phyloP scores from a whole-genome alignment of 768 basidiomycete genomes.

The Pleurotus giganteus region DNA sequence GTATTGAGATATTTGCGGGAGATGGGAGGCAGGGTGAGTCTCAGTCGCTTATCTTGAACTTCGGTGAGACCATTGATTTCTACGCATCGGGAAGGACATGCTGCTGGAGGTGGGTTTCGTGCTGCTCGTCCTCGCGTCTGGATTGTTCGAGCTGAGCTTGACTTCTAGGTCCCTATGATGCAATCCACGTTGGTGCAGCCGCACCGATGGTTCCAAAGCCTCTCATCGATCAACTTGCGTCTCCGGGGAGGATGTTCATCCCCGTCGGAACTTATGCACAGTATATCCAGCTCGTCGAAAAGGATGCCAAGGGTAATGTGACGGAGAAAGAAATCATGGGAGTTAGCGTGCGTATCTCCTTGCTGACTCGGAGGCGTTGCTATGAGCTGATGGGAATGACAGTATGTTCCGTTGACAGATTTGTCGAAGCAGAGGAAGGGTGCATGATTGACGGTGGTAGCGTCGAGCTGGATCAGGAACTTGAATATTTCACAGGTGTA shows the following conservation, averaged over 20 bases:
- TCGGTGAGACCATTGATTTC: not conserved
- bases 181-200: constrained; percentile 94
- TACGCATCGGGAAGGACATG: constrained; percentile 30
- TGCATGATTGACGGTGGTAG: too few species aligned
- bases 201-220: constrained; percentile 68
- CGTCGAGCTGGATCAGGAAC: too few species aligned
- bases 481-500: too few species aligned
- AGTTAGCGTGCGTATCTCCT: constrained; percentile 60
- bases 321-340: constrained; percentile 68
- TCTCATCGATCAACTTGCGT: constrained; percentile 76
- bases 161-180: constrained; percentile 62
- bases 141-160: not conserved
- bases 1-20: constrained; percentile 64
- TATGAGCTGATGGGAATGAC: constrained; percentile 11
- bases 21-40: constrained; percentile 73
- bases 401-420: constrained; percentile 77
- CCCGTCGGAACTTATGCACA: constrained; percentile 71
- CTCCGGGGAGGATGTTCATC: constrained; percentile 86
- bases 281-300: constrained; percentile 76
- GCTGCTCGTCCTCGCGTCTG: not conserved
- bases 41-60: not conserved
- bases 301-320: constrained; percentile 66
- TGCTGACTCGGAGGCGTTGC: too few species aligned
- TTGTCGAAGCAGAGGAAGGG: constrained; percentile 36
- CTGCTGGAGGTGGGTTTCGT: constrained; percentile 26